Conservation (phyloP, 73 alveolate species). For the Symbiodinium natans region DNA sequence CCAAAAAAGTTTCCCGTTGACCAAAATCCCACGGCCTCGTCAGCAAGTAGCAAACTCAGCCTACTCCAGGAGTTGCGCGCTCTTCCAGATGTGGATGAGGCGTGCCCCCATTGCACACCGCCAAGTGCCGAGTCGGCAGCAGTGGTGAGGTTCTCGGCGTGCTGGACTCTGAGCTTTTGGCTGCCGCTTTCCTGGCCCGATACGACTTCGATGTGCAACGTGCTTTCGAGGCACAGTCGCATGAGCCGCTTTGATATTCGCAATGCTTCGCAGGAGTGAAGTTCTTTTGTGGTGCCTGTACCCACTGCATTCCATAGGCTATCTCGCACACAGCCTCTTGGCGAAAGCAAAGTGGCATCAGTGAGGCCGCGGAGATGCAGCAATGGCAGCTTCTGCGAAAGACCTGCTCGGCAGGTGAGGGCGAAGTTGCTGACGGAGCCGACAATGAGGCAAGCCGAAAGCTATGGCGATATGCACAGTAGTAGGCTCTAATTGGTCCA, state of each 20-base stretch:
- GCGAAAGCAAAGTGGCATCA: slow-evolving; percentile 61
- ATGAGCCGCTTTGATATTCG: too few relatives aligned
- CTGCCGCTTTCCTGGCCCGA: neutral
- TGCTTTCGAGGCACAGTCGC: neutral
- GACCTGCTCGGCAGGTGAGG: neutral
- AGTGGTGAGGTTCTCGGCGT: neutral
- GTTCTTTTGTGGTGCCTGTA: too few relatives aligned
- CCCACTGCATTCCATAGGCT: too few relatives aligned
- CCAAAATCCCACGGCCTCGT: neutral
- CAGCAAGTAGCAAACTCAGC: neutral
- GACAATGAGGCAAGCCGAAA: neutral
- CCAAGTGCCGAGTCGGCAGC: too few relatives aligned
- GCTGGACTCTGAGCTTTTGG: slow-evolving; percentile 1
- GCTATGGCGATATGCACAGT: neutral
- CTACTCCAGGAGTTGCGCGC: neutral
- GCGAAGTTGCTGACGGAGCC: slow-evolving; percentile 23
- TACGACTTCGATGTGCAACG: neutral
- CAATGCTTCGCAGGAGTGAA: too few relatives aligned
- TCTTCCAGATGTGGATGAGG: neutral
- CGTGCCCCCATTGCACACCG: too few relatives aligned
- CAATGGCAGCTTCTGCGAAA: neutral
- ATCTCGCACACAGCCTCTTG: slow-evolving; percentile 12
- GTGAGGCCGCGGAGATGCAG: slow-evolving; percentile 28
- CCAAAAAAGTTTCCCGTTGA: too few relatives aligned
- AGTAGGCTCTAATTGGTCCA: neutral